Percentiles rank a stretch among this genome's conserved stretches.
phyloP scores from a whole-genome alignment of 805 yeast species.

The Priceomyces medius region DNA sequence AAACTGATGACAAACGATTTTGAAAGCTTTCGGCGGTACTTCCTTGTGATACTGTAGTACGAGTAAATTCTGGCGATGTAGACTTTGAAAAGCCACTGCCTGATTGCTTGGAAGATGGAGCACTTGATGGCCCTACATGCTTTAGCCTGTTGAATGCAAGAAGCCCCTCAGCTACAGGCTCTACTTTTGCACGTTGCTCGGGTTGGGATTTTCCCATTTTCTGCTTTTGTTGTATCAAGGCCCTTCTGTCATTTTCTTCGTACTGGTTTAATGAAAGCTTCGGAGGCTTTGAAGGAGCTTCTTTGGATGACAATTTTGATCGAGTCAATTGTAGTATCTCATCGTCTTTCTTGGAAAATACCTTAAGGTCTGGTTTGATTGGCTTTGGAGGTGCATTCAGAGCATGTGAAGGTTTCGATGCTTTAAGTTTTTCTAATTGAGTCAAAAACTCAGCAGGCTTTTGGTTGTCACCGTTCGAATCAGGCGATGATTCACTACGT shows the following conservation, averaged over 20 bases:
- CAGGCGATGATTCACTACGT: constrained; percentile 2
- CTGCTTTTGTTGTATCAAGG: constrained; percentile 23
- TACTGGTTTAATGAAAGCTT: constrained; percentile 18
- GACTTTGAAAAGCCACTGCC: not conserved
- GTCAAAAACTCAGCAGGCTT: constrained; percentile 6
- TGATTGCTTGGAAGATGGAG: not conserved
- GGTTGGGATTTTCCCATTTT: constrained; percentile 15
- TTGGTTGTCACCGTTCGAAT: constrained; percentile 1
- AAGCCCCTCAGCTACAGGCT: constrained; percentile 17
- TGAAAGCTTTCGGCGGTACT: constrained; percentile 15
- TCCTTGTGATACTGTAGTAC: not conserved
- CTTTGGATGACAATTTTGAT: constrained; percentile 9
- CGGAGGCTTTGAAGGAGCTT: constrained; percentile 7
- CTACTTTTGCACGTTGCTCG: constrained; percentile 2
- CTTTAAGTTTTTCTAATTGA: constrained; percentile 5
- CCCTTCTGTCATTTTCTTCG: constrained; percentile 21
- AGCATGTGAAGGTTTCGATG: constrained; percentile 1
- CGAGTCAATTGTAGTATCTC: constrained; percentile 16
- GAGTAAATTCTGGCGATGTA: not conserved
- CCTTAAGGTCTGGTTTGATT: constrained; percentile 15
- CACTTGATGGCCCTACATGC: constrained; percentile 3
- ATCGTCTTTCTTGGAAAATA: constrained; percentile 14
- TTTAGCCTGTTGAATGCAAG: constrained; percentile 14
- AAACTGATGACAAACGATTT: constrained; percentile 23
- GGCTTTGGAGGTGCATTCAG: constrained; percentile 15